phyloP scores from a whole-genome alignment of 257 asterid species.

The Solanum habrochaites region DNA sequence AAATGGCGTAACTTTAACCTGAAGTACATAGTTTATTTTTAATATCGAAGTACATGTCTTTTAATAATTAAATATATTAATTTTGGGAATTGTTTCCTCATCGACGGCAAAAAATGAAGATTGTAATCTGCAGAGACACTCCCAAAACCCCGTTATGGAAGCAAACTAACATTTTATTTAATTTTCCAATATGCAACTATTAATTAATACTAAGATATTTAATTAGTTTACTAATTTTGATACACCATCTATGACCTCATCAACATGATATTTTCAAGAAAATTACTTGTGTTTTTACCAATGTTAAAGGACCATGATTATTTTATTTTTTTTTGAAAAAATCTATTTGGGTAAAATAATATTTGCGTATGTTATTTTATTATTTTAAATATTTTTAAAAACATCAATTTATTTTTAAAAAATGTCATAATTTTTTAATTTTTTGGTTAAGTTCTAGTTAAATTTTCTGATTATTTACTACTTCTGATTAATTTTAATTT shows the following conservation, averaged over 20 bases:
- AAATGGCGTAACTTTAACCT: not conserved
- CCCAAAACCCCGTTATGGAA: not conserved
- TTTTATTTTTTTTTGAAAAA: not conserved
- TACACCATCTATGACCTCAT: not conserved
- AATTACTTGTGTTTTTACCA: not conserved
- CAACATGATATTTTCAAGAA: not conserved
- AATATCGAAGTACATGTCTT: not conserved
- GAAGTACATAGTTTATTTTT: not conserved
- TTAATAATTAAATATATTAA: not conserved
- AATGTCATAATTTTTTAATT: no score
- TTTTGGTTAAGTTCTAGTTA: no score
- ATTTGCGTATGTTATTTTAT: no score
- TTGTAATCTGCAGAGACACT: conserved; percentile 6
- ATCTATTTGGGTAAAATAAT: no score
- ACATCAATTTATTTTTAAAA: no score
- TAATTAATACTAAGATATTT: not conserved
- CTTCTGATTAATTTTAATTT: not conserved
- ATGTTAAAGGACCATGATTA: not conserved
- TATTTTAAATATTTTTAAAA: no score
- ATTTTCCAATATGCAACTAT: conserved; percentile 13
- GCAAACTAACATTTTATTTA: conserved; percentile 7
- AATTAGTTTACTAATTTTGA: not conserved
- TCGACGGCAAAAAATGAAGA: conserved; percentile 16
- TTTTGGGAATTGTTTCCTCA: conserved; percentile 22
- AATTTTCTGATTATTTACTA: no score